phyloP scores from a whole-genome alignment of 371 early-diverging fungal genomes.

The Funneliformis caledonium region DNA sequence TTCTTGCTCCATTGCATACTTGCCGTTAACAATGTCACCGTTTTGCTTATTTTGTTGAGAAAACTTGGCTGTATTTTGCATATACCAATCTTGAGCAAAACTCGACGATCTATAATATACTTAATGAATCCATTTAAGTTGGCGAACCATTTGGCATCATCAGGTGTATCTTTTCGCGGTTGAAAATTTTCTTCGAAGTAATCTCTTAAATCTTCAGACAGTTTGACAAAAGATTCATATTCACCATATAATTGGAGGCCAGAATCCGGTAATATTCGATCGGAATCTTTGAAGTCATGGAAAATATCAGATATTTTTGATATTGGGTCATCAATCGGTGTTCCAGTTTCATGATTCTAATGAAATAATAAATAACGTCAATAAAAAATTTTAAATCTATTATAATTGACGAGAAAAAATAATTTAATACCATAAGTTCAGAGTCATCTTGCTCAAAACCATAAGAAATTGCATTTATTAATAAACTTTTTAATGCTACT shows the following conservation, averaged over 20 bases:
- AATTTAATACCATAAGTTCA: background rate
- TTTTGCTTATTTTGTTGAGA: background rate
- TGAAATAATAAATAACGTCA: background rate
- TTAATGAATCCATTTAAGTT: constrained; percentile 6
- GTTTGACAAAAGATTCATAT: background rate
- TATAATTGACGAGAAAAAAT: background rate
- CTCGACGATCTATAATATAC: constrained; percentile 19
- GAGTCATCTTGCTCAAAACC: too few relatives aligned
- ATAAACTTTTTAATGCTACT: background rate
- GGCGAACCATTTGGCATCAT: constrained; percentile 22
- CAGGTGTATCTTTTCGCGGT: background rate
- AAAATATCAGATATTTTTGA: background rate
- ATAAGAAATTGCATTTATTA: background rate
- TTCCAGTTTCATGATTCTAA: constrained; percentile 8
- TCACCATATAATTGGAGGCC: background rate
- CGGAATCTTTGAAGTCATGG: background rate
- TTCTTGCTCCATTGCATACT: constrained; percentile 26
- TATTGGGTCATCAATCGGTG: constrained; percentile 12
- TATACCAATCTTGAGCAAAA: constrained; percentile 24
- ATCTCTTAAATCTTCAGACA: constrained; percentile 2
- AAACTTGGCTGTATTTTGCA: constrained; percentile 6
- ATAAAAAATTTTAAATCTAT: background rate
- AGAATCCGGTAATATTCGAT: background rate
- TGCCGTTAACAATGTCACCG: constrained; percentile 17
- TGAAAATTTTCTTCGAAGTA: constrained; percentile 33